Evolutionary conservation across 805 yeast species (phyloP).

Genomic region (Starmerella apis): DNA sequence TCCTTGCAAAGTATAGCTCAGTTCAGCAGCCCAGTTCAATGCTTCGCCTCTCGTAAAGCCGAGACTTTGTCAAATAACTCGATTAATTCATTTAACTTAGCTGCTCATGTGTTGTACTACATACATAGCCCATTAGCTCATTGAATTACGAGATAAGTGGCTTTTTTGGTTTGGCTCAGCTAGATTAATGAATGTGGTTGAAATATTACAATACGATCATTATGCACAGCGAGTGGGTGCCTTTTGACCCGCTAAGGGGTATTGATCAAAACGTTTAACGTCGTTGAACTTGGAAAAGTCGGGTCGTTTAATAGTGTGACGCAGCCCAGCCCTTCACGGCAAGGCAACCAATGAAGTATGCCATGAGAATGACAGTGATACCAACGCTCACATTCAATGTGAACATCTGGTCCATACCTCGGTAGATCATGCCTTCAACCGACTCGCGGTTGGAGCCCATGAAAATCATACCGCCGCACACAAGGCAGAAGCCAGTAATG

Average conservation of each 20-base stretch:
- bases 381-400: slow-evolving; percentile 83
- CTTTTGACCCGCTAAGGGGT: not conserved
- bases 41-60: too few relatives aligned
- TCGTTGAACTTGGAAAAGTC: too few relatives aligned
- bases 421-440: slow-evolving; percentile 66
- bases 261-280: too few relatives aligned
- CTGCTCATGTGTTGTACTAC: too few relatives aligned
- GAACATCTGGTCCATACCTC: slow-evolving; percentile 82
- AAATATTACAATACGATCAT: not conserved
- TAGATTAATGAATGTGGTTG: not conserved
- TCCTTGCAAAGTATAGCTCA: too few relatives aligned
- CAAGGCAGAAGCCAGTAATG: slow-evolving; percentile 61
- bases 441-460: slow-evolving; percentile 87
- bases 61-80: too few relatives aligned
- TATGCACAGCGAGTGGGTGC: not conserved
- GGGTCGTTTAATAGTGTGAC: slow-evolving; percentile 7
- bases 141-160: not conserved
- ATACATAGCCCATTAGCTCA: not conserved
- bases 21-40: too few relatives aligned
- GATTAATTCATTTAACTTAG: too few relatives aligned
- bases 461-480: slow-evolving; percentile 84
- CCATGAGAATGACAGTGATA: slow-evolving; percentile 64
- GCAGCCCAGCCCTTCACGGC: slow-evolving; percentile 31
- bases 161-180: not conserved
- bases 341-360: slow-evolving; percentile 70